Evolutionary conservation across 2,329 filamentous ascomycete species (phyloP).

Genomic region (Pseudofabraea citricarpa): DNA sequence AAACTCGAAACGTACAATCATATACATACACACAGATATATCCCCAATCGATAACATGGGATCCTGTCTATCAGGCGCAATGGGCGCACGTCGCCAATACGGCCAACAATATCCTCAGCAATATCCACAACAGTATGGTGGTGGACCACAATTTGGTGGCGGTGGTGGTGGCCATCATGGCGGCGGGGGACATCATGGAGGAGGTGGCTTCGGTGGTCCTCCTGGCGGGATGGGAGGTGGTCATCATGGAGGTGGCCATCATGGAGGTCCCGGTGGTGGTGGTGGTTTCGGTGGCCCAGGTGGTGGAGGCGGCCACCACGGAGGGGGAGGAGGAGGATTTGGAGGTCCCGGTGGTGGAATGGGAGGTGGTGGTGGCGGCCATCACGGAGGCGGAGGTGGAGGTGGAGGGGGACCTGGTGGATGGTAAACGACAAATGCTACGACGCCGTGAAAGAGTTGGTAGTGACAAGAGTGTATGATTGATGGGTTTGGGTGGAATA

Average conservation of each 20-base stretch:
- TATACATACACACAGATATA: not conserved
- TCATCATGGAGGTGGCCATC: not conserved
- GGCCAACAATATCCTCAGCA: too few species aligned
- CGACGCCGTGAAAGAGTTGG: too few species aligned
- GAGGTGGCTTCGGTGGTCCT: not conserved
- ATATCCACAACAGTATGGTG: not conserved
- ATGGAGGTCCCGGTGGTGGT: not conserved
- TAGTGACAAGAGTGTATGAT: too few species aligned
- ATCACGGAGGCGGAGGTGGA: too few species aligned
- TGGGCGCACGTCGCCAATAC: not conserved
- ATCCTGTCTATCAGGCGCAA: not conserved
- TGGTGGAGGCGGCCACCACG: not conserved
- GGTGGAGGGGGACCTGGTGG: too few species aligned
- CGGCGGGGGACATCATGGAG: not conserved
- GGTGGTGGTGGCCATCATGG: not conserved
- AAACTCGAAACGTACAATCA: not conserved
- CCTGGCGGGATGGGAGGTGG: not conserved
- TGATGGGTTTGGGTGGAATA: too few species aligned
- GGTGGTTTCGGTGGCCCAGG: not conserved
- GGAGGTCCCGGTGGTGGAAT: not conserved
- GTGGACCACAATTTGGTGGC: not conserved
- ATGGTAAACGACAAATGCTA: too few species aligned
- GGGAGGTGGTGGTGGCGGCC: not conserved
- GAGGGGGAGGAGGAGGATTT: not conserved
- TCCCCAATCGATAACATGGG: not conserved